These are phyloP conservation scores for Odonthalia washingtoniensis DNA, from an alignment of 31 red algal species.

Conservation along the genomic window DNA sequence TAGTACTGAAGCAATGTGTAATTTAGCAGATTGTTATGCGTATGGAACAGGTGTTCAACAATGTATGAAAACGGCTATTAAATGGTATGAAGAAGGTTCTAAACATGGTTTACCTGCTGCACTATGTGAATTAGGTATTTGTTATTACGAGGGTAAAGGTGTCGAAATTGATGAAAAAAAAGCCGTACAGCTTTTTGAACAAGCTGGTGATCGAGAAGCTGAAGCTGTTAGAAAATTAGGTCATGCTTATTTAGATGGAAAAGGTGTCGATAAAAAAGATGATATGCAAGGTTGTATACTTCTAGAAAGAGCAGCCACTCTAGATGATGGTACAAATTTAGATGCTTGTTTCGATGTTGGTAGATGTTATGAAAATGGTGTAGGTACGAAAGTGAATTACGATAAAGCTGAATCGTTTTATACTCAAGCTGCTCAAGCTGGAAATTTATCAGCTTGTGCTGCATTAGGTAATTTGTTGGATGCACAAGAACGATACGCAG, in stretches of 20 bases:
- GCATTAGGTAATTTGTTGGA: background rate
- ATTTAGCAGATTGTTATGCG: constrained; percentile 77
- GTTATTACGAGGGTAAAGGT: constrained; percentile 64
- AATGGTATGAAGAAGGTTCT: constrained; percentile 66
- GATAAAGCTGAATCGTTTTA: constrained; percentile 43
- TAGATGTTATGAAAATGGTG: constrained; percentile 35
- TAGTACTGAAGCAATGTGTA: constrained; percentile 60
- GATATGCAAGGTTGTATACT: constrained; percentile 15
- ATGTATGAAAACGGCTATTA: constrained; percentile 43
- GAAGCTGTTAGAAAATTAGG: constrained; percentile 68
- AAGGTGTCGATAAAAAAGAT: constrained; percentile 62
- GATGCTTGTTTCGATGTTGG: constrained; percentile 1
- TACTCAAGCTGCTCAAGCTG: constrained; percentile 38
- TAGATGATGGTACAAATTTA: constrained; percentile 33
- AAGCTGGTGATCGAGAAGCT: constrained; percentile 43
- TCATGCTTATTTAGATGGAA: constrained; percentile 55
- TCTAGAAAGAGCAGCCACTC: constrained; percentile 45
- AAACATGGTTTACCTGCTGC: constrained; percentile 49
- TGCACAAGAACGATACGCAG: background rate
- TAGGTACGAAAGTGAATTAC: constrained; percentile 38
- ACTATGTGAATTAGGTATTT: constrained; percentile 65
- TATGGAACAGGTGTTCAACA: constrained; percentile 50
- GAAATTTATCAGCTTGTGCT: background rate
- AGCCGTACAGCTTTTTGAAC: constrained; percentile 57
- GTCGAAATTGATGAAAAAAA: constrained; percentile 47